Conservation (phyloP, 441 rosid species). For the Eutrema salsugineum region DNA sequence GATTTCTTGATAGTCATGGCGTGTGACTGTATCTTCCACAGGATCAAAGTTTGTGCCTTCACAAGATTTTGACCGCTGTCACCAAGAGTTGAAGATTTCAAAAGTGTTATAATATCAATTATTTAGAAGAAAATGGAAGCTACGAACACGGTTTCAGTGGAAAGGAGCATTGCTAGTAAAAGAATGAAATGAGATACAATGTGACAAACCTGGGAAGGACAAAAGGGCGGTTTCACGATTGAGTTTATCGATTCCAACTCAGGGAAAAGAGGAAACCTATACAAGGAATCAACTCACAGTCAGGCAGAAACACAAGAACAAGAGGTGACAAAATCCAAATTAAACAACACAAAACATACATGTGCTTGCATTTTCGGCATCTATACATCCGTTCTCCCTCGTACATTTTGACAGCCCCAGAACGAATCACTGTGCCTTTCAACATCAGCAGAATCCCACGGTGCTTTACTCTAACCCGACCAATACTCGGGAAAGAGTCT, state of each 20-base stretch:
- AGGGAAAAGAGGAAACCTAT: slow-evolving; percentile 83
- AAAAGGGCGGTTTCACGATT: slow-evolving; percentile 68
- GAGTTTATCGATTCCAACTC: slow-evolving; percentile 92
- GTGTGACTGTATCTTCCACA: slow-evolving; percentile 59
- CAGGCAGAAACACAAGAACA: not conserved
- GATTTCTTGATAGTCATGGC: slow-evolving; percentile 96
- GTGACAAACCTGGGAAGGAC: slow-evolving; percentile 81
- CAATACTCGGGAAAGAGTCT: slow-evolving; percentile 91
- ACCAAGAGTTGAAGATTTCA: slow-evolving; percentile 18
- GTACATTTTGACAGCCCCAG: slow-evolving; percentile 89
- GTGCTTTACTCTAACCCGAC: slow-evolving; percentile 89
- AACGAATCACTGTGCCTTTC: slow-evolving; percentile 88
- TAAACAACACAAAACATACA: slow-evolving; percentile 35
- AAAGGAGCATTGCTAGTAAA: not conserved
- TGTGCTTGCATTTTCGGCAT: slow-evolving; percentile 82
- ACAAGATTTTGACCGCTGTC: slow-evolving; percentile 66
- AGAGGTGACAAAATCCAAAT: not conserved
- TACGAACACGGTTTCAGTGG: too few species aligned
- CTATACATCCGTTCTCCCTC: slow-evolving; percentile 87
- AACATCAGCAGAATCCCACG: slow-evolving; percentile 76
- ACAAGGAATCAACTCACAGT: slow-evolving; percentile 23
- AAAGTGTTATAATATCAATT: too few species aligned
- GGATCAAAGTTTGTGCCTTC: slow-evolving; percentile 75
- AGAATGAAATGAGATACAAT: not conserved
- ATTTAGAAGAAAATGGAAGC: not conserved